A percentile compares a stretch with the other conserved stretches of the same genome.
Conservation (phyloP, 129 eudicot genomes). For the Artemisia tridentata region DNA sequence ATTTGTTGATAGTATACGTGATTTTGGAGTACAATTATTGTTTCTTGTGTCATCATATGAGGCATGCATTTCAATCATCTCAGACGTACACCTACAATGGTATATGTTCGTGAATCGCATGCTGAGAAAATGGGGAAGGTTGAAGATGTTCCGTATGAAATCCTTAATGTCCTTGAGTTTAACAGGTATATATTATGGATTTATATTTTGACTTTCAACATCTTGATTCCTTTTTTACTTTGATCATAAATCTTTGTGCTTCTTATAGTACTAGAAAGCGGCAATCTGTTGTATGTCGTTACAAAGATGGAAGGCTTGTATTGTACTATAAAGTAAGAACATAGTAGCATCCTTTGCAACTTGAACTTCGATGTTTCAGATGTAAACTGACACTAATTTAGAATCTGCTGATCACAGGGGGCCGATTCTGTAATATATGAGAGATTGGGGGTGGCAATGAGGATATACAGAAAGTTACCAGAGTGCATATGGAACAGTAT, state of each 20-base stretch:
- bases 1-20: not conserved
- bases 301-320: conserved; percentile 83
- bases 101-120: conserved; percentile 95
- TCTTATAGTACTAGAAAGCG: conserved; percentile 84
- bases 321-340: conserved; percentile 81
- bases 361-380: conserved; percentile 8
- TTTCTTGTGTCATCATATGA: not conserved
- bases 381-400: conserved; percentile 27
- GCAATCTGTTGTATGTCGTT: conserved; percentile 95
- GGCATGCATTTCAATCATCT: conserved; percentile 7
- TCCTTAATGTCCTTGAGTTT: conserved; percentile 91
- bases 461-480: conserved; percentile 56
- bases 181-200: conserved; percentile 56
- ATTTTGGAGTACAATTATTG: conserved; percentile 10
- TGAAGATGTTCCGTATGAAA: conserved; percentile 83
- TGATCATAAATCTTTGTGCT: conserved; percentile 18
- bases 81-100: conserved; percentile 94
- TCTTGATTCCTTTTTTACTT: conserved; percentile 2
- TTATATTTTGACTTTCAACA: conserved; percentile 12
- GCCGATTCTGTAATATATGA: conserved; percentile 93
- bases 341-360: conserved; percentile 16
- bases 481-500: conserved; percentile 88
- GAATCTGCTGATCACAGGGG: conserved; percentile 57
- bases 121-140: conserved; percentile 88
- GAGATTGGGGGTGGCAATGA: conserved; percentile 60